Evolutionary conservation across 1,139 yeast genomes (phyloP).

Genomic region (Kodamaea alishanica): DNA sequence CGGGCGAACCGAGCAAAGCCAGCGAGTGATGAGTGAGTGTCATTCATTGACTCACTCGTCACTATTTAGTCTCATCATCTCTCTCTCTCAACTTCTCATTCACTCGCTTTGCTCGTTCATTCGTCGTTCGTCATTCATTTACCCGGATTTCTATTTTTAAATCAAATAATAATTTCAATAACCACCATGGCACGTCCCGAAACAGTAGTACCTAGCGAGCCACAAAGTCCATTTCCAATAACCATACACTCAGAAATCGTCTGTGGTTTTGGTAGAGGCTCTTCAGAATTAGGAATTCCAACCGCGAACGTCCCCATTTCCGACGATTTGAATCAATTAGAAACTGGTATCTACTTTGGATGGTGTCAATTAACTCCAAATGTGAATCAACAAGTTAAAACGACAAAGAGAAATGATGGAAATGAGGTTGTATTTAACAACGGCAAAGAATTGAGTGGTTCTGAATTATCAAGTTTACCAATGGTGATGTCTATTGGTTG

Average conservation of each 20-base stretch:
- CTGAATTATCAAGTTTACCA: conserved; percentile 54
- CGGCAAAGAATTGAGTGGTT: conserved; percentile 47
- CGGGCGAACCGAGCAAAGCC: too few species aligned
- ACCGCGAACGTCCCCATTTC: conserved; percentile 85
- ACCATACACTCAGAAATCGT: conserved; percentile 54
- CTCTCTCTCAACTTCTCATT: too few species aligned
- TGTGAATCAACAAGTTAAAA: conserved; percentile 13
- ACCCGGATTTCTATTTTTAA: too few species aligned
- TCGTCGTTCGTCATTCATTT: too few species aligned
- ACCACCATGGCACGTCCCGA: conserved; percentile 27
- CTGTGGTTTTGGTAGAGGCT: conserved; percentile 94
- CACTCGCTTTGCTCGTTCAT: too few species aligned
- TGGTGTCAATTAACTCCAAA: conserved; percentile 50
- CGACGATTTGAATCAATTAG: conserved; percentile 44
- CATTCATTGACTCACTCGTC: too few species aligned
- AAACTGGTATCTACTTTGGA: conserved; percentile 91
- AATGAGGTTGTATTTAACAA: conserved; percentile 51
- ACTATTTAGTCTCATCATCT: too few species aligned
- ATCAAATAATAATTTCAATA: background rate
- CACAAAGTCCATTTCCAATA: conserved; percentile 66
- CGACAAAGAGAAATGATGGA: conserved; percentile 39
- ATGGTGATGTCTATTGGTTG: conserved; percentile 96
- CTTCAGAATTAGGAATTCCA: conserved; percentile 89
- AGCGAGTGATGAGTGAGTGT: too few species aligned
- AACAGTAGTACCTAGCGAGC: conserved; percentile 42